These are phyloP conservation scores for Periconia macrospinosa DNA, from an alignment of 2,329 filamentous ascomycete genomes.

Conservation along the genomic window DNA sequence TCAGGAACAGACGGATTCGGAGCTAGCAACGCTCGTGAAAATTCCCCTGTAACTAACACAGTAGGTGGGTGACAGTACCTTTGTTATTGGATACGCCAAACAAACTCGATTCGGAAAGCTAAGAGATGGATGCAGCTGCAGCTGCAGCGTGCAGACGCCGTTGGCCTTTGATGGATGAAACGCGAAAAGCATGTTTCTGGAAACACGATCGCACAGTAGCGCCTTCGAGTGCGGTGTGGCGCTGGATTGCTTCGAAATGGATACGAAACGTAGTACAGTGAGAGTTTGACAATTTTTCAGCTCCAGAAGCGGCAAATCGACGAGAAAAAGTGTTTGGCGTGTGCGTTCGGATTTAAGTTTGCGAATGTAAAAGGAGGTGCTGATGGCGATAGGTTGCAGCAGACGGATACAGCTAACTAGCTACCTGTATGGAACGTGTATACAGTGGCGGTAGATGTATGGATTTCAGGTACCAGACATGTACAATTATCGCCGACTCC, in stretches of 20 bases:
- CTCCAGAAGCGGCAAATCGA: not conserved
- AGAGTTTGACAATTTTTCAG: not conserved
- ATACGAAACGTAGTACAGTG: not conserved
- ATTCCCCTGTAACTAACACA: no score
- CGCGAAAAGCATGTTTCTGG: not conserved
- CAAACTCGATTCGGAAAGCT: not conserved
- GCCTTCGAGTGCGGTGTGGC: not conserved
- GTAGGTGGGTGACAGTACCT: not conserved
- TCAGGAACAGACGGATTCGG: not conserved
- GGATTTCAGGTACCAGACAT: not conserved
- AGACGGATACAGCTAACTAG: not conserved
- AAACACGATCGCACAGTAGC: not conserved
- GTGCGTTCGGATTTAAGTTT: not conserved
- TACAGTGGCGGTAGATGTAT: no score
- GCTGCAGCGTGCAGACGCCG: not conserved
- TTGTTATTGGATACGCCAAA: not conserved
- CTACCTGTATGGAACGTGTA: not conserved
- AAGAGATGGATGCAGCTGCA: not conserved
- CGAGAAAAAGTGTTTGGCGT: not conserved
- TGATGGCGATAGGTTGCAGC: not conserved
- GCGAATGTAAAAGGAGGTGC: not conserved
- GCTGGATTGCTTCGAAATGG: not conserved
- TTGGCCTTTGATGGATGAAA: not conserved
- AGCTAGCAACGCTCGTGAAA: no score
- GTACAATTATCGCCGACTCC: not conserved